Conservation (phyloP, 176 grass and related monocot genomes). For the Thinopyrum elongatum region DNA sequence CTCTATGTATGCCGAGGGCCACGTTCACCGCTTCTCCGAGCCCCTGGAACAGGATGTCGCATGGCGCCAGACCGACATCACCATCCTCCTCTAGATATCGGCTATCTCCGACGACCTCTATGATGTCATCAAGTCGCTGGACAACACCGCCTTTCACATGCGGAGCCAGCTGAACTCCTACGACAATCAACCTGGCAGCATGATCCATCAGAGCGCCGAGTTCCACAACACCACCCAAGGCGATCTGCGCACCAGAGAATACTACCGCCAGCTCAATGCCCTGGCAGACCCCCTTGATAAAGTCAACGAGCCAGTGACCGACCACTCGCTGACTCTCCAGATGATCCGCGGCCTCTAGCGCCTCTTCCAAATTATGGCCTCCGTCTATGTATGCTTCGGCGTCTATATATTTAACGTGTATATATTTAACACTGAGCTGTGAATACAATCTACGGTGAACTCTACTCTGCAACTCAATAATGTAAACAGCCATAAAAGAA, state of each 20-base stretch:
- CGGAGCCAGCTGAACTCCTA: background rate
- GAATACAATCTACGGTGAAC: background rate
- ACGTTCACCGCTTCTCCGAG: background rate
- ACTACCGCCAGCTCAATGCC: background rate
- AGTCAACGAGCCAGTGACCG: background rate
- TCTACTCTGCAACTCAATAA: background rate
- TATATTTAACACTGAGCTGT: background rate
- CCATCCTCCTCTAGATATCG: background rate
- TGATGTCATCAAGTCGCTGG: background rate
- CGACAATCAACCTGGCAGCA: background rate
- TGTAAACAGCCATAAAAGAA: background rate
- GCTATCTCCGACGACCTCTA: background rate
- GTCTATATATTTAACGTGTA: background rate
- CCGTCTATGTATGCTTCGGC: background rate
- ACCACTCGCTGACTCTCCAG: background rate
- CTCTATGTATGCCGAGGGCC: background rate
- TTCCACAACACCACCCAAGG: background rate
- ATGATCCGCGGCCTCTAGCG: background rate
- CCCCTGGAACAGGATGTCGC: background rate
- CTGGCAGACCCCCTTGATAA: background rate
- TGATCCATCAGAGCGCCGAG: background rate
- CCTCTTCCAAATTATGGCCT: background rate
- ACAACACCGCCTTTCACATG: background rate
- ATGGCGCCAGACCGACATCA: background rate
- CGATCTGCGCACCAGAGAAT: background rate